A percentile compares a stretch with the other conserved stretches of the same genome.
Evolutionary conservation across 2,329 filamentous ascomycete genomes (phyloP).

Genomic region (Calonectria pseudoreteaudii): DNA sequence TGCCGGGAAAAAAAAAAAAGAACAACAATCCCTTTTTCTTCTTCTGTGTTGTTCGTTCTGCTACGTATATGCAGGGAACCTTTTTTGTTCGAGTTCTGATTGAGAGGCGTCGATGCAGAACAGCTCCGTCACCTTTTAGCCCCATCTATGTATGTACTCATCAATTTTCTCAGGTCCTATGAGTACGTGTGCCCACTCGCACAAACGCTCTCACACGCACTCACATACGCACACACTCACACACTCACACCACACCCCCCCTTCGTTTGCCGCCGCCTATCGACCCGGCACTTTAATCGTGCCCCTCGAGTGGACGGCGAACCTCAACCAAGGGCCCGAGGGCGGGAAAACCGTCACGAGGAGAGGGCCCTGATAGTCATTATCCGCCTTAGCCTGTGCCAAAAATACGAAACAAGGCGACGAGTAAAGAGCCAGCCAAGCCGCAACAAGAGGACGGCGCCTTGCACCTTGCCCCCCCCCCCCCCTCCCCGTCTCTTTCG

Average conservation of each 20-base stretch:
- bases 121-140: slow-evolving; percentile 6
- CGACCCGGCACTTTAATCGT: not conserved
- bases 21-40: not conserved
- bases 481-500: not conserved
- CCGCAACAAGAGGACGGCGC: not conserved
- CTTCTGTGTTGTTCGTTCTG: not conserved
- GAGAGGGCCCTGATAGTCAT: not conserved
- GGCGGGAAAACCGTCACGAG: not conserved
- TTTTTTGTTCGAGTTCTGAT: slow-evolving; percentile 16
- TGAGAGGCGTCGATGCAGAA: not conserved
- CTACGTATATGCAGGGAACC: slow-evolving; percentile 29
- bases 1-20: not conserved
- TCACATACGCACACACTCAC: not conserved
- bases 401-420: not conserved
- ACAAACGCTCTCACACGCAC: not conserved
- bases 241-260: not conserved
- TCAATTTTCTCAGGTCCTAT: not conserved
- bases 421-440: not conserved
- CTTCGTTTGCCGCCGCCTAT: not conserved
- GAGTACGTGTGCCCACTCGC: not conserved
- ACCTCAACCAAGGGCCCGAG: not conserved
- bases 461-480: too few species aligned
- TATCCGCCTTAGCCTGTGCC: not conserved
- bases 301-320: not conserved
- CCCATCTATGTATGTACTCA: too few species aligned